Percentiles rank a stretch among this genome's conserved stretches.
Conservation (phyloP, 2,329 filamentous ascomycete species). For the Lasiodiplodia hormozganensis region DNA sequence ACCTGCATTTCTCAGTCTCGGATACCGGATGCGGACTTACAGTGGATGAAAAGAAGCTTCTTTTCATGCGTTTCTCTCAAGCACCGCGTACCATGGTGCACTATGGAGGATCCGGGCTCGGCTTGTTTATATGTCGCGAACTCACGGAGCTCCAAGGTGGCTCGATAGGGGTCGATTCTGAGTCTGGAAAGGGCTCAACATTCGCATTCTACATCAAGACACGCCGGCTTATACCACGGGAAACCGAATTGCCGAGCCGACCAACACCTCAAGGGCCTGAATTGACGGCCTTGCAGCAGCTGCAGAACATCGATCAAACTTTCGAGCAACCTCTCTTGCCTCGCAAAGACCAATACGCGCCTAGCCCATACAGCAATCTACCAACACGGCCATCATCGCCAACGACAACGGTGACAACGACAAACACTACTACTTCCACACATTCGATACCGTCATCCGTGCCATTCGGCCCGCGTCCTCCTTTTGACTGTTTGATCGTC, state of each 20-base stretch:
- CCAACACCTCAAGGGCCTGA: background rate
- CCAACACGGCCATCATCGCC: conserved; percentile 56
- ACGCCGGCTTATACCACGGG: conserved; percentile 50
- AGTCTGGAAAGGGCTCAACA: conserved; percentile 68
- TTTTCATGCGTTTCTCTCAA: conserved; percentile 39
- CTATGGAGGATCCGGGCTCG: conserved; percentile 76
- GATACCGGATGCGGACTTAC: conserved; percentile 45
- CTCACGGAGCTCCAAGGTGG: conserved; percentile 77
- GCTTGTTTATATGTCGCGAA: conserved; percentile 74
- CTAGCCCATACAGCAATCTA: conserved; percentile 12
- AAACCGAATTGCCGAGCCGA: background rate
- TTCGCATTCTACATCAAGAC: conserved; percentile 75
- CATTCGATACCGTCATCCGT: conserved; percentile 70
- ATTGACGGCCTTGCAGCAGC: conserved; percentile 19
- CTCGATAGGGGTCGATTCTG: conserved; percentile 71
- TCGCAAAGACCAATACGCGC: conserved; percentile 9
- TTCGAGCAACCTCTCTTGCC: conserved; percentile 22
- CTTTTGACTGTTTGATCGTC: conserved; percentile 40
- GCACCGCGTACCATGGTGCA: conserved; percentile 70
- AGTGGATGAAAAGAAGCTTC: conserved; percentile 39
- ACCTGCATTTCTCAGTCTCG: conserved; percentile 40
- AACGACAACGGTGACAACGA: conserved; percentile 67
- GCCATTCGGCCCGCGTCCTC: conserved; percentile 64
- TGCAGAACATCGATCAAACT: conserved; percentile 25
- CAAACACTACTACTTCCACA: conserved; percentile 67